Base-by-base conservation (phyloP, 495 filamentous ascomycete species). In the Penicillium fimorum region DNA sequence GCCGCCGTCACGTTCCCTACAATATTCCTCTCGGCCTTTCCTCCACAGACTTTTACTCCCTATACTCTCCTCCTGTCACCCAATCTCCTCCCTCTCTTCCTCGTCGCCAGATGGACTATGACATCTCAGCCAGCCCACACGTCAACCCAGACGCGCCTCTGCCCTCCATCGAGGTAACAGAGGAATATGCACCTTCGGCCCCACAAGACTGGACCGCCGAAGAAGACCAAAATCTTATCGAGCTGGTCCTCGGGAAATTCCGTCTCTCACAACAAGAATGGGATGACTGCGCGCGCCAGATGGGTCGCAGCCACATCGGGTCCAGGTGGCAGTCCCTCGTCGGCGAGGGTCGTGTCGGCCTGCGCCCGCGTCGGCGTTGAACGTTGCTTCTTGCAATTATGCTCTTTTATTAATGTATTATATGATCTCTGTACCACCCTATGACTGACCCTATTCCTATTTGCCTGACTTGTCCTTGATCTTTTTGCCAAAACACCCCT, bases 231-330 rank as follows among this genome's bases (percentile, higher is more conserved):
- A 79, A 84, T 22, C 76, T 93, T 5, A 82, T 92, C 24, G 83
- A 89, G 63, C 73, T 90, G 27, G 87, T 92, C 32, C 76, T 92
- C 3, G 84, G 87, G 64, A 92, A 90, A 65, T 80, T 91, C 47
- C 82, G 82, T 57, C 82, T 92, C 24, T 83, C 82, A 41, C 85
- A 84, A 68, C 80, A 76, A 50, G 87, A 92, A 54, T 91, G 87
- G 89, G 85, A 90, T 45, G 88, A 91, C 55, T 92, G 88, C 72
- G 88, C 88, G 52, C 76, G 81, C 43, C 82, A 75, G 59, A 76
- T 92, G 53, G 87, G 66, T 18, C 63, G 84, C 65, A 70, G 70
- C 20, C 84, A 88, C 56, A 72, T 90, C n/a, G 85, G 86, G 22
- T 75, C 77, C 49, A 71, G 89, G 64, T 92, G 87, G 87, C 84